Evolutionary conservation across 306 rosid species (phyloP).

Genomic region (Arachis hypogaea): DNA sequence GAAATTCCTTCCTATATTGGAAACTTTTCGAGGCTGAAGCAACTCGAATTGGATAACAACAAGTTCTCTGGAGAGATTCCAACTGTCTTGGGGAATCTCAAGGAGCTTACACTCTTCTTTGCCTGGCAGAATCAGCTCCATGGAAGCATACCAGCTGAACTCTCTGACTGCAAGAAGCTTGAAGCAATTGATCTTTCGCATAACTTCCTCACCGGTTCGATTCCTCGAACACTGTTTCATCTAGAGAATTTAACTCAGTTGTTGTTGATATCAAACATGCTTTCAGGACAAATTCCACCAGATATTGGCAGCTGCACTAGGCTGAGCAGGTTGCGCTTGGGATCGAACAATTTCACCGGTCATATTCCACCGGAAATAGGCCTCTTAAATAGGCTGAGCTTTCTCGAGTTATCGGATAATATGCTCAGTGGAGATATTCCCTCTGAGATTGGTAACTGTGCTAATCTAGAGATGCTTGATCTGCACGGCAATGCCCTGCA

Average conservation of each 20-base stretch:
- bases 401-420: conserved; percentile 84
- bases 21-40: conserved; percentile 72
- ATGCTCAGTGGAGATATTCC: conserved; percentile 68
- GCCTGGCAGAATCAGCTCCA: conserved; percentile 90
- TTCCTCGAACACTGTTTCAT: conserved; percentile 77
- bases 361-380: conserved; percentile 80
- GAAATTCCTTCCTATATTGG: conserved; percentile 73
- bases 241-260: conserved; percentile 80
- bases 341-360: conserved; percentile 82
- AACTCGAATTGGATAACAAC: conserved; percentile 93
- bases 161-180: conserved; percentile 79
- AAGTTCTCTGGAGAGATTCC: conserved; percentile 77
- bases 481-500: conserved; percentile 73
- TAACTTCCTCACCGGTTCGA: conserved; percentile 69
- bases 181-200: conserved; percentile 91
- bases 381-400: conserved; percentile 61
- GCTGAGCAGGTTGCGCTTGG: conserved; percentile 75
- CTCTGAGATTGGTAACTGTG: conserved; percentile 73
- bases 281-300: conserved; percentile 78
- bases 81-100: conserved; percentile 66
- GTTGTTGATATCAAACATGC: conserved; percentile 76
- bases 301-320: conserved; percentile 76
- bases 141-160: conserved; percentile 79
- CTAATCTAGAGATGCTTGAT: conserved; percentile 87
- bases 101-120: conserved; percentile 76